Base-by-base conservation (phyloP, 2,329 filamentous ascomycete species). In the Monosporascus sp. region DNA sequence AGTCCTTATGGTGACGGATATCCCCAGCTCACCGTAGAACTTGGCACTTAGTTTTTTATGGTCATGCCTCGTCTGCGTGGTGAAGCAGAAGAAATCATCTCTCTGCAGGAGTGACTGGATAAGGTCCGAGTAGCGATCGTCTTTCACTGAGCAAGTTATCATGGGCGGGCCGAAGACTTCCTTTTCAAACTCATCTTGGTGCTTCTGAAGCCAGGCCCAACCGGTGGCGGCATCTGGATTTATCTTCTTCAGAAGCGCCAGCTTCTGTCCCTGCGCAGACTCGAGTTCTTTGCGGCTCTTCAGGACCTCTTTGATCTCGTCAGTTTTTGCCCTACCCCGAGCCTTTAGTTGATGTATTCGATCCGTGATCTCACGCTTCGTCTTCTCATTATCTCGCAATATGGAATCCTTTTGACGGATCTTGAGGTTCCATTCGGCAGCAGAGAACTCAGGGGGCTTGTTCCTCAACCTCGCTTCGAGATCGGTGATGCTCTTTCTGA, bases 81-180 rank as follows among this genome's bases (percentile, higher is more conserved):
- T 96, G 63, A 99, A 84, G 55, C 80, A 83, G n/a, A 77, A 61
- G 50, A 83, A 79, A 62, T 84, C 81, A 37, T 80, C 76, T 17
- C 51, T 60, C 45, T 73, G 70, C 8, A 84, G 64, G 47, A 82
- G 63, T 5, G 77, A 70, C 63, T 84, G 81, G 14, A 84, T 69
- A 27, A 78, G 74, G 53, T 81, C 70, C 0, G 79, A 77, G 66
- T 88, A 90, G 51, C 75, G 79, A 37, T 83, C 77, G 60, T 96
- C 83, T 60, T 86, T 91, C 50, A 96, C 74, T 0, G 87, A 88
- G 69, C 91, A 96, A 53, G 81, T 87, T 35, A 96, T 75, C 63
- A 94, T 82, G 0, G 92, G 85, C 6, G 92, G 92, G 0, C 89
- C 90, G 65, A 88, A 90, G 5, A 97, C 85, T 53, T 87, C 79